phyloP scores from a whole-genome alignment of 2,329 filamentous ascomycete genomes.

The Aspergillus niger region DNA sequence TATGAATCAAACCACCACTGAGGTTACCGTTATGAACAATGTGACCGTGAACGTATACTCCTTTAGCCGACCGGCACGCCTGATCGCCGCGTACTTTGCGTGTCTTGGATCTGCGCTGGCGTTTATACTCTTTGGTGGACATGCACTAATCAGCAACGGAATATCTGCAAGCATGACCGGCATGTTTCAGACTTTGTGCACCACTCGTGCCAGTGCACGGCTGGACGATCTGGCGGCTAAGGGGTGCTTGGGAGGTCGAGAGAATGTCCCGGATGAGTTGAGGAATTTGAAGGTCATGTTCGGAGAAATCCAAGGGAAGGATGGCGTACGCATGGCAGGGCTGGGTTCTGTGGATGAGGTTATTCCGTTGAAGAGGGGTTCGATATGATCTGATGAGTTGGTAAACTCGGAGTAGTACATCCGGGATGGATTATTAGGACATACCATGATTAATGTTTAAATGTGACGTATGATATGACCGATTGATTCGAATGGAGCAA shows the following conservation, averaged over 20 bases:
- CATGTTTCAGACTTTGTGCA: conserved; percentile 15
- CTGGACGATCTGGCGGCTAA: conserved; percentile 10
- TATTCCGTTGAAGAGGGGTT: not conserved
- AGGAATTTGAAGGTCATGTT: conserved; percentile 20
- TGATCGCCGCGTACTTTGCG: conserved; percentile 14
- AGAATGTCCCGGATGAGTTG: conserved; percentile 19
- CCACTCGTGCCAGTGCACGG: conserved; percentile 12
- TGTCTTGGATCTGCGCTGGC: not conserved
- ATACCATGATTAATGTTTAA: no score
- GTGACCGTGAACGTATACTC: conserved; percentile 9
- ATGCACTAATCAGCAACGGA: conserved; percentile 14
- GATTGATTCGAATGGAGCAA: no score
- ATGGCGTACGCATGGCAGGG: not conserved
- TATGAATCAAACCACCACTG: conserved; percentile 2
- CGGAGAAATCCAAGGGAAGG: conserved; percentile 10
- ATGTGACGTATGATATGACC: no score
- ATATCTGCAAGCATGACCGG: conserved; percentile 14
- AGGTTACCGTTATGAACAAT: conserved; percentile 5
- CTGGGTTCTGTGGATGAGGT: conserved; percentile 4
- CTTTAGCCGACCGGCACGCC: conserved; percentile 4
- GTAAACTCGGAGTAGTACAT: no score
- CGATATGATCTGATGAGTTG: not conserved
- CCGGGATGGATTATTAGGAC: no score
- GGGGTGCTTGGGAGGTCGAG: conserved; percentile 17
- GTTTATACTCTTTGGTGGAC: conserved; percentile 11